Conservation (phyloP, 1,139 yeast genomes). For the Kluyveromyces sp. region DNA sequence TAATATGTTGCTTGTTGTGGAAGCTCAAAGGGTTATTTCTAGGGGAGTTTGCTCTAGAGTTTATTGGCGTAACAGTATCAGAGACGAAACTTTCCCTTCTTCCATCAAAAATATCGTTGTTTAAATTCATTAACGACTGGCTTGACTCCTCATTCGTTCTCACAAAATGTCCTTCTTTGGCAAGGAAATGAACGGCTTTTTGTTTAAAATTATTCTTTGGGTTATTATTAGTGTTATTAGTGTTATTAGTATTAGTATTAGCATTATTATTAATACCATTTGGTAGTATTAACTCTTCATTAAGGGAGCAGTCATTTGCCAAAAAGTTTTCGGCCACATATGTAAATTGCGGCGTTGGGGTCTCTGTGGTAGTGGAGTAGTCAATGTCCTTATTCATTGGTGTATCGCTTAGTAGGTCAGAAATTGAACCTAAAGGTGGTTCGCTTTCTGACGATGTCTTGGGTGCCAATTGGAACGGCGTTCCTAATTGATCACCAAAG, state of each 20-base stretch:
- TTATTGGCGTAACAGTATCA: conserved; percentile 4
- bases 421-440: not conserved
- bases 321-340: not conserved
- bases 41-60: conserved; percentile 1
- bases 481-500: not conserved
- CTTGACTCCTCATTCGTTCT: too few species aligned
- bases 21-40: not conserved
- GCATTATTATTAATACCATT: not conserved
- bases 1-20: too few species aligned
- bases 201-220: not conserved
- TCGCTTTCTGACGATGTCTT: not conserved
- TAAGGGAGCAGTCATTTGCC: not conserved
- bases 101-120: not conserved
- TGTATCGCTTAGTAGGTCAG: not conserved
- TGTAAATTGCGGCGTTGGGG: not conserved
- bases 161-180: too few species aligned
- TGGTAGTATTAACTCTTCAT: not conserved
- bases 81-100: conserved; percentile 3
- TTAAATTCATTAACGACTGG: not conserved
- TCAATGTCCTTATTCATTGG: not conserved
- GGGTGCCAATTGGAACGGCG: not conserved
- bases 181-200: too few species aligned
- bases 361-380: not conserved
- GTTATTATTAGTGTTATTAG: not conserved
- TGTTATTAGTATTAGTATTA: not conserved